Evolutionary conservation across 2,329 filamentous ascomycete genomes (phyloP), one percentile per base, ranked within the genome.

Genomic region (Chrysoporthe deuterocubensis): DNA sequence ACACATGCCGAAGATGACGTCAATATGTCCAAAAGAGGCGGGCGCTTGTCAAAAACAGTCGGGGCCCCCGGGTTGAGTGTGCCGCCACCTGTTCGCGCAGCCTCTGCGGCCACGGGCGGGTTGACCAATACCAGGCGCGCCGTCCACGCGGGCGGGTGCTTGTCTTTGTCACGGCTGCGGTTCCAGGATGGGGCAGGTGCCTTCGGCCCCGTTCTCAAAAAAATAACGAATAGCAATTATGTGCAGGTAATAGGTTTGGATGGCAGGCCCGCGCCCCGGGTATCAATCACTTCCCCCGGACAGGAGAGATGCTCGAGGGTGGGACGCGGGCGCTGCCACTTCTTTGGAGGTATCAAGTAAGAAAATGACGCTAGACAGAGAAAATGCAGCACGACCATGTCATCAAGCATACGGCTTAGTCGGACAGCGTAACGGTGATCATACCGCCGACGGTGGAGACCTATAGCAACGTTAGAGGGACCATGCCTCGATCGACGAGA

Each of bases 161-260:
- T 60, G 58, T 42, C 44, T 7, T n/a, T 46, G 44, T 46, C 44
- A 14, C 6, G 44, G 44, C 44, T 46, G 44, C 44, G 37, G 37
- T 40, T 40, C 26, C 37, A 40, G 9, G 37, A 40, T 40, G 6
- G 14, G 16, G 14, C n/a, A 48, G 32, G 42, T 21, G 34, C 59
- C 43, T 61, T 56, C 44, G 60, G 46, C 54, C 44, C 64, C 48
- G 59, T 67, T 69, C 62, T 66, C 61, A 21, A 59, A 32, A 43
- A 60, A 42, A 40, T 42, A 65, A 64, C 65, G 65, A 66, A 68
- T 70, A 70, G 68, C 66, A 64, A 70, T 70, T 70, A 70, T 70
- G 68, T 68, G 64, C 68, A 70, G 40, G 34, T 64, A 64, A 62
- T 66, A 68, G 54, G 48, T 61, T 62, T 68, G 54, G 52, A 62